A percentile compares a stretch with the other conserved stretches of the same genome.
Evolutionary conservation across 2,329 filamentous ascomycete species (phyloP).

Genomic region (Aspergillus versicolor): DNA sequence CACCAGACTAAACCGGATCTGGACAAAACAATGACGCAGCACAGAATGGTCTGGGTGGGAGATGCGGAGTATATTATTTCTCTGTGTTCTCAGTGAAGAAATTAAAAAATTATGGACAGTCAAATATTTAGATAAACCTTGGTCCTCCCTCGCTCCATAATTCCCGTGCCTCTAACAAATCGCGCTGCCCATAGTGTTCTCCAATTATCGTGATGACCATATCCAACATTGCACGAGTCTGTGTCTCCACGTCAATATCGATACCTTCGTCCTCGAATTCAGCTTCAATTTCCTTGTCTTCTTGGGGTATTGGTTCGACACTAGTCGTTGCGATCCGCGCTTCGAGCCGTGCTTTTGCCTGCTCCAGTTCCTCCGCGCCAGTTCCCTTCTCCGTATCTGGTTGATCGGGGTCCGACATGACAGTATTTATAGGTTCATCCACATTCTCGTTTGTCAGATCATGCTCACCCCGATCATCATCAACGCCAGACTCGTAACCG

Average conservation of each 20-base stretch:
- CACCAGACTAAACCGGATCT: neutral
- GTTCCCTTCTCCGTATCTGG: slow-evolving; percentile 16
- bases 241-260: slow-evolving; percentile 22
- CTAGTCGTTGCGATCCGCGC: slow-evolving; percentile 30
- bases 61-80: neutral
- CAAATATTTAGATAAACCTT: neutral
- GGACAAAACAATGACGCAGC: slow-evolving; percentile 11
- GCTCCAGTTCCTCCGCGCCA: slow-evolving; percentile 43
- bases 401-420: slow-evolving; percentile 16
- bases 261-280: slow-evolving; percentile 15
- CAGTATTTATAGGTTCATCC: slow-evolving; percentile 1
- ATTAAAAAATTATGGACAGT: neutral
- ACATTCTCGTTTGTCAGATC: neutral
- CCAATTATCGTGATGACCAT: slow-evolving; percentile 89
- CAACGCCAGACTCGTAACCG: slow-evolving; percentile 22
- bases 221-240: slow-evolving; percentile 69
- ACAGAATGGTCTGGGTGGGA: neutral
- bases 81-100: neutral
- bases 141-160: slow-evolving; percentile 41
- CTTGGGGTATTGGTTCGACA: slow-evolving; percentile 17
- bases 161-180: slow-evolving; percentile 74
- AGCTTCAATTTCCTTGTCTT: slow-evolving; percentile 14
- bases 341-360: slow-evolving; percentile 50
- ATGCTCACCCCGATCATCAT: slow-evolving; percentile 15
- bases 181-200: slow-evolving; percentile 85